Base-by-base conservation (phyloP, 192 early-diverging fungal genomes). In the Radiomyces spectabilis region DNA sequence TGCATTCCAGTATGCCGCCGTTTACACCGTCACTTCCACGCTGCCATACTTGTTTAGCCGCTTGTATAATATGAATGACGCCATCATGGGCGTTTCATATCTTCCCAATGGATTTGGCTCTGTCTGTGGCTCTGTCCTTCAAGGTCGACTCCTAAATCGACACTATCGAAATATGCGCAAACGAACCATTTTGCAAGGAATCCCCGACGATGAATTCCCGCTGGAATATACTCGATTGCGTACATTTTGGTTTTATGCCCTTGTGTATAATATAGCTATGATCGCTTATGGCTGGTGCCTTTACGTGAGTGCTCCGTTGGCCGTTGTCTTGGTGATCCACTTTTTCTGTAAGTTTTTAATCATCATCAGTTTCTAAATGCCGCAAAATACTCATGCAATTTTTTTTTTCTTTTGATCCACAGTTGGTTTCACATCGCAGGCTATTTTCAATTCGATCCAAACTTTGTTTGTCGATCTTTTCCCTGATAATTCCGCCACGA, bases 231-330 rank as follows among this genome's bases (percentile, higher is more conserved):
- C 58, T 21, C 41, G 65, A 1, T 46, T 67, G 12, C 46, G 44
- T 2, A 29, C 32, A 22, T 22, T 59, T 5, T 67, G 58, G 58
- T 32, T 59, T 6, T 13, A 53, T 29, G 32, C 37, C 5, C 12
- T 41, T 0, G 3, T 59, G 1, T 49, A 54, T 9, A 57, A 65
- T 31, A 38, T 38, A 0, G 31, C 49, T 30, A 33, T 56, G 4
- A n/a, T 54, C 22, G n/a, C 50, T 0, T 65, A 65, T 40, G 63
- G 63, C 10, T 65, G 63, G 63, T 53, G 52, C n/a, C 25, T 57
- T n/a, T n/a, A n/a, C n/a, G n/a, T n/a, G n/a, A n/a, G n/a, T n/a
- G n/a, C n/a, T n/a, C n/a, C n/a, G n/a, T 8, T 65, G n/a, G 48
- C 49, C 7, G 27, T 57, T 13, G 18, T 52, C 24, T 31, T 65